Conservation (phyloP, 2,329 filamentous ascomycete genomes). For the Truncatella angustata region DNA sequence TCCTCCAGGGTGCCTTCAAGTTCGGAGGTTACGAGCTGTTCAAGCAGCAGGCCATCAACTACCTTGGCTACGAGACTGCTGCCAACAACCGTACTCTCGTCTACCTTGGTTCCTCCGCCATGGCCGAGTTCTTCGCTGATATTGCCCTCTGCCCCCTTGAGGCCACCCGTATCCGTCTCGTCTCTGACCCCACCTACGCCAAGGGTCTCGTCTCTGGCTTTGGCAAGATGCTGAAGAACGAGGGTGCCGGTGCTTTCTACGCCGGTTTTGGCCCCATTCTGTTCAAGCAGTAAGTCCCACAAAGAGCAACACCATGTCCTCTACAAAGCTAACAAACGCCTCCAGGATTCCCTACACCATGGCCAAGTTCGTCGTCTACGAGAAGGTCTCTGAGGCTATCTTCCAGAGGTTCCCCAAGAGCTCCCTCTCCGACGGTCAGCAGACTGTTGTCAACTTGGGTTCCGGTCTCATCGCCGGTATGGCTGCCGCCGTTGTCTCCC, state of each 20-base stretch:
- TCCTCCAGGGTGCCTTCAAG: conserved; percentile 78
- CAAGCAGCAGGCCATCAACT: conserved; percentile 74
- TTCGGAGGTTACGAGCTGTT: conserved; percentile 82
- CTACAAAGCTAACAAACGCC: not conserved
- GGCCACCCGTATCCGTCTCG: conserved; percentile 75
- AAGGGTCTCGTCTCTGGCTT: conserved; percentile 66
- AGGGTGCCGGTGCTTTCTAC: conserved; percentile 73
- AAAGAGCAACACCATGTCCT: not conserved
- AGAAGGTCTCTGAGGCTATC: conserved; percentile 68
- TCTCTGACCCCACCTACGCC: conserved; percentile 70
- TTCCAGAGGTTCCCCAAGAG: conserved; percentile 63
- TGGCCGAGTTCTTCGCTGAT: conserved; percentile 56
- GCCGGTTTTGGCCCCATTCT: conserved; percentile 71
- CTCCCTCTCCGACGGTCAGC: conserved; percentile 55
- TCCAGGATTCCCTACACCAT: conserved; percentile 73
- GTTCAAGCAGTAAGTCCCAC: conserved; percentile 65
- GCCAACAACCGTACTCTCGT: conserved; percentile 65
- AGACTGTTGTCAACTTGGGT: conserved; percentile 70
- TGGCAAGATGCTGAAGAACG: conserved; percentile 65
- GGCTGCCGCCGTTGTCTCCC: conserved; percentile 71
- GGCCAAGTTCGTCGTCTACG: conserved; percentile 79
- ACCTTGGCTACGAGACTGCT: conserved; percentile 63
- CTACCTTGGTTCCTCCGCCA: conserved; percentile 59
- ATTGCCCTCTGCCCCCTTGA: conserved; percentile 74
- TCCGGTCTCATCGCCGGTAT: conserved; percentile 76